Percentiles rank a stretch among this genome's conserved stretches.
These are phyloP conservation scores for Debaryomyces robertsiae DNA, from an alignment of 1,139 yeast species.

Conservation along the genomic window DNA sequence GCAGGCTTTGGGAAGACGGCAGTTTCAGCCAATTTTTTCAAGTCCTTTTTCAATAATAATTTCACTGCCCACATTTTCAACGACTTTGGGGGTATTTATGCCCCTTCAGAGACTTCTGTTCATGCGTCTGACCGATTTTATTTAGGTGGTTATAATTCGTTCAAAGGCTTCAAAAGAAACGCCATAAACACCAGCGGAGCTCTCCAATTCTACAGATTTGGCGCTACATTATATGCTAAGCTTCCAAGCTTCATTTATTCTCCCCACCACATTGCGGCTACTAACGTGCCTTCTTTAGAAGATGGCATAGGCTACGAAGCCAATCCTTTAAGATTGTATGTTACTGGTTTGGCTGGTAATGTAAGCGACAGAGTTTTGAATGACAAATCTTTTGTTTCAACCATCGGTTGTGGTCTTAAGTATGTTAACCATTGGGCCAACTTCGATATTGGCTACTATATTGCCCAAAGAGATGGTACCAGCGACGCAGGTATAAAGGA, in stretches of 20 bases:
- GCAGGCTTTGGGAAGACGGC: constrained; percentile 32
- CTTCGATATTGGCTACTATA: constrained; percentile 50
- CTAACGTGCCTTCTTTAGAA: constrained; percentile 15
- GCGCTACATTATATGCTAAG: constrained; percentile 38
- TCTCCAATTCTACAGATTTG: constrained; percentile 38
- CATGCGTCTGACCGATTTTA: constrained; percentile 53
- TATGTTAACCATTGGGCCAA: constrained; percentile 49
- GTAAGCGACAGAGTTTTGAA: constrained; percentile 33
- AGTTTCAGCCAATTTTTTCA: constrained; percentile 32
- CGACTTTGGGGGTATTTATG: constrained; percentile 40
- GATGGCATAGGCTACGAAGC: constrained; percentile 24
- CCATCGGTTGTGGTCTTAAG: constrained; percentile 46
- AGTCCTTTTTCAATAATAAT: constrained; percentile 39
- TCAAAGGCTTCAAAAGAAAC: constrained; percentile 44
- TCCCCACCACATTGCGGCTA: constrained; percentile 19
- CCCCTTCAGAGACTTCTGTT: constrained; percentile 27
- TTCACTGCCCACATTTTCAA: constrained; percentile 40
- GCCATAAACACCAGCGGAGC: constrained; percentile 45
- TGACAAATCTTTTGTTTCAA: constrained; percentile 30
- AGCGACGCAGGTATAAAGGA: constrained; percentile 37
- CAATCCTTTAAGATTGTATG: constrained; percentile 48
- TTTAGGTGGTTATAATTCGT: constrained; percentile 45
- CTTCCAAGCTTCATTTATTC: constrained; percentile 36
- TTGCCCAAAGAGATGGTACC: constrained; percentile 33
- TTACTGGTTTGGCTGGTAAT: constrained; percentile 36